Conservation (phyloP, 371 early-diverging fungal genomes). For the Mortierella sp. region DNA sequence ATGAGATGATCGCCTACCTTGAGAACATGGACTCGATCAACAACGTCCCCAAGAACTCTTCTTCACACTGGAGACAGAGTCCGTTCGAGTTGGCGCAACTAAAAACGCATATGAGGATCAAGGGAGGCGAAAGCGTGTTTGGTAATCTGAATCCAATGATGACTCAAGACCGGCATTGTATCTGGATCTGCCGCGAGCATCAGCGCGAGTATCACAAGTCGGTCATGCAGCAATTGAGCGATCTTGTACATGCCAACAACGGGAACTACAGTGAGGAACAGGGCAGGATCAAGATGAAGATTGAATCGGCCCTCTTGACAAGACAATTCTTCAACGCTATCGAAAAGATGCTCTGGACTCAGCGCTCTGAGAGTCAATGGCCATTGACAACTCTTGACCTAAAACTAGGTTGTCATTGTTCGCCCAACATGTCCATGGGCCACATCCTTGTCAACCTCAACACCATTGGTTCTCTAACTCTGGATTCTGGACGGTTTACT, state of each 20-base stretch:
- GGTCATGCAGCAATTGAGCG: neutral
- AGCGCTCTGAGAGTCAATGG: neutral
- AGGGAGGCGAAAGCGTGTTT: neutral
- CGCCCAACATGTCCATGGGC: neutral
- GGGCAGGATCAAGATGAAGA: neutral
- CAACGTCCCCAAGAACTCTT: neutral
- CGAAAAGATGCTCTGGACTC: neutral
- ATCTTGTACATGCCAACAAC: neutral
- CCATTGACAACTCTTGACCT: neutral
- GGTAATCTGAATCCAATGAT: neutral
- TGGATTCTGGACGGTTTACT: neutral
- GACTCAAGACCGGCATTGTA: neutral
- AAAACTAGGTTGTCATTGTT: neutral
- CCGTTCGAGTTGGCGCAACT: neutral
- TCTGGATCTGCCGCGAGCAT: slow-evolving; percentile 1
- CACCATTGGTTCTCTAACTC: neutral
- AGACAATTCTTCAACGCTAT: neutral
- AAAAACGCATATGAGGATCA: neutral
- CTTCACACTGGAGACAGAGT: neutral
- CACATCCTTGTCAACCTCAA: neutral
- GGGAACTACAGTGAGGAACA: neutral
- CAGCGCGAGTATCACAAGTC: neutral
- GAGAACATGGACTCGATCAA: neutral
- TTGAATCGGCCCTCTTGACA: neutral
- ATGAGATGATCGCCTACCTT: neutral